phyloP scores from a whole-genome alignment of 805 yeast genomes.

The Candida sakaeoensis region DNA sequence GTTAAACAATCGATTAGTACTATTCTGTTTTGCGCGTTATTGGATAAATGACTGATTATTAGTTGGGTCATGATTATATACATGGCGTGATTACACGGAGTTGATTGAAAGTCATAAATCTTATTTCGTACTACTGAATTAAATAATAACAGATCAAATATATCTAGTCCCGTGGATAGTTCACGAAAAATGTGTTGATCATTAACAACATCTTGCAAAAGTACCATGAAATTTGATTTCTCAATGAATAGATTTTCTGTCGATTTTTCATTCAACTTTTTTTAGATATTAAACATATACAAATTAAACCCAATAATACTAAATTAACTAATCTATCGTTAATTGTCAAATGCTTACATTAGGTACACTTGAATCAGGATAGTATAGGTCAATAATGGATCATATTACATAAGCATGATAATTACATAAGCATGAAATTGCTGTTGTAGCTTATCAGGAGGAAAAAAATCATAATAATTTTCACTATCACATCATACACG shows the following conservation, averaged over 20 bases:
- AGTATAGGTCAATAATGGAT: too few species aligned
- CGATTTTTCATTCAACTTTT: too few species aligned
- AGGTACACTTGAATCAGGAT: too few species aligned
- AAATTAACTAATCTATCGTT: too few species aligned
- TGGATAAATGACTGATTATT: conserved; percentile 25
- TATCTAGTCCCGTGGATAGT: conserved; percentile 24
- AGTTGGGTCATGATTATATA: conserved; percentile 20
- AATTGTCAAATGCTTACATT: too few species aligned
- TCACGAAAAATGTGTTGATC: conserved; percentile 14
- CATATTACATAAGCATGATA: neutral
- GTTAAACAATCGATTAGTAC: conserved; percentile 29
- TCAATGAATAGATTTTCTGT: too few species aligned
- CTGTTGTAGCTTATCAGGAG: neutral
- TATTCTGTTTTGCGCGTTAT: conserved; percentile 14
- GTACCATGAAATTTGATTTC: conserved; percentile 9
- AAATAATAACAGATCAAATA: conserved; percentile 25
- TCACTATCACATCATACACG: neutral
- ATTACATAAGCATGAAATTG: neutral
- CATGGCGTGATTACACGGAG: conserved; percentile 26
- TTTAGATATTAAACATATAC: too few species aligned
- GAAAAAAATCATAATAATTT: too few species aligned
- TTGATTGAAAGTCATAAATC: conserved; percentile 34
- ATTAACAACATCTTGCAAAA: conserved; percentile 7
- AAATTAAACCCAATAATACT: too few species aligned
- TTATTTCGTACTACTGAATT: conserved; percentile 9